Evolutionary conservation across 345 rosid species (phyloP).

Genomic region (Angophora floribunda): DNA sequence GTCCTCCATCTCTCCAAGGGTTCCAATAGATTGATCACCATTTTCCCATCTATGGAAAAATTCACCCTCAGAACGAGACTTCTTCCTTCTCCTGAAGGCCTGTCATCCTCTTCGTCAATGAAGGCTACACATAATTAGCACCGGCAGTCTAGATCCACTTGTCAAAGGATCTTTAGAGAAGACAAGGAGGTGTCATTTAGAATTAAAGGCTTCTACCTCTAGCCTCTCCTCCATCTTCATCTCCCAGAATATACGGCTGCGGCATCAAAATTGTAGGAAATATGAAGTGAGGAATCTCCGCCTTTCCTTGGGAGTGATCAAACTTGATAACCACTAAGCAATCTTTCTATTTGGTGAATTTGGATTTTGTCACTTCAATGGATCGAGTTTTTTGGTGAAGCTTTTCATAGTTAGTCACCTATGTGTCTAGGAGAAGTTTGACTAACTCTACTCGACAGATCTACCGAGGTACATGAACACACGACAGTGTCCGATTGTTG

Average conservation of each 20-base stretch:
- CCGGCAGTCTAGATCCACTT: not conserved
- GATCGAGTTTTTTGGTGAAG: not conserved
- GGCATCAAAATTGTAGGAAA: not conserved
- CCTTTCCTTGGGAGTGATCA: not conserved
- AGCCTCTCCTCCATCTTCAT: not conserved
- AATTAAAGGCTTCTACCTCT: not conserved
- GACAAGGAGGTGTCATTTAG: not conserved
- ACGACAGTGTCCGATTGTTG: not conserved
- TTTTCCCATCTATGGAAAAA: not conserved
- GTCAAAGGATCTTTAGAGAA: not conserved
- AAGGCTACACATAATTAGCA: not conserved
- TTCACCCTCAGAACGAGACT: fast-evolving
- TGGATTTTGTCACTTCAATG: not conserved
- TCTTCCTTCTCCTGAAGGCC: not conserved
- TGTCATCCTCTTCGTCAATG: not conserved
- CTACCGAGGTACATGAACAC: not conserved
- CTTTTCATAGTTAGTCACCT: not conserved
- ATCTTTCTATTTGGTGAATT: not conserved
- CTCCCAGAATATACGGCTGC: not conserved
- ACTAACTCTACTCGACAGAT: not conserved
- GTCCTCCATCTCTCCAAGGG: not conserved
- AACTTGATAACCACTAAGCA: not conserved
- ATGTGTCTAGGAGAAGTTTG: not conserved
- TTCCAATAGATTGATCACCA: not conserved
- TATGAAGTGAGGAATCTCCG: not conserved